These are phyloP conservation scores for Trichoderma cornu-damae DNA, from an alignment of 2,329 filamentous ascomycete species.

Conservation along the genomic window DNA sequence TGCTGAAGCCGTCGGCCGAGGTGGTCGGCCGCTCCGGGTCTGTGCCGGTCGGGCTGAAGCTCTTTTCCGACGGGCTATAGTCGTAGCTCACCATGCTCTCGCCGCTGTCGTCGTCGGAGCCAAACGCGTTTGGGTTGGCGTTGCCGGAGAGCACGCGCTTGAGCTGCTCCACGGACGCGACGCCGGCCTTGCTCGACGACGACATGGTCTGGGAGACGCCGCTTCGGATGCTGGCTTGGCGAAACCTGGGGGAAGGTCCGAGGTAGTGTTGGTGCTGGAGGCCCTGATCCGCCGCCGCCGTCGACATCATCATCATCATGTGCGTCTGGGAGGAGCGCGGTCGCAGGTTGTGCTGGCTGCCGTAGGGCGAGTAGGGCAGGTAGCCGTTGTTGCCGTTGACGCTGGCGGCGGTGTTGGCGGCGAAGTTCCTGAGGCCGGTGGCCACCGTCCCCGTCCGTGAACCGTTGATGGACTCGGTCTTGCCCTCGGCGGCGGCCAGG, in stretches of 20 bases:
- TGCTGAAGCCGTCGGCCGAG: conserved; percentile 27
- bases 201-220: conserved; percentile 42
- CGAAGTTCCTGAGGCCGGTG: conserved; percentile 50
- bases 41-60: conserved; percentile 44
- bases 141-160: conserved; percentile 57
- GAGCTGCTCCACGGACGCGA: conserved; percentile 59
- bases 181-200: conserved; percentile 43
- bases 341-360: conserved; percentile 47
- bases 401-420: conserved; percentile 42
- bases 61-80: conserved; percentile 60
- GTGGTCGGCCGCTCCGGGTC: conserved; percentile 28
- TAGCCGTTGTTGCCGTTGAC: conserved; percentile 37
- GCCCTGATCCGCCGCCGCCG: too few relatives aligned
- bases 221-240: conserved; percentile 53
- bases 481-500: conserved; percentile 64
- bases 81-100: conserved; percentile 71
- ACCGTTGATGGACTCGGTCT: conserved; percentile 68
- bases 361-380: conserved; percentile 42
- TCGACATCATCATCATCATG: too few relatives aligned
- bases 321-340: conserved; percentile 43
- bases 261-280: too few relatives aligned
- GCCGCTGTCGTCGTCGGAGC: conserved; percentile 48
- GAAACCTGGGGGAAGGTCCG: conserved; percentile 39
- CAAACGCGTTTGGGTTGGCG: conserved; percentile 36
- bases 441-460: conserved; percentile 61